A percentile compares a stretch with the other conserved stretches of the same genome.
Evolutionary conservation across 148 eudicot genomes (phyloP).

Genomic region (Dysphania ambrosioides): DNA sequence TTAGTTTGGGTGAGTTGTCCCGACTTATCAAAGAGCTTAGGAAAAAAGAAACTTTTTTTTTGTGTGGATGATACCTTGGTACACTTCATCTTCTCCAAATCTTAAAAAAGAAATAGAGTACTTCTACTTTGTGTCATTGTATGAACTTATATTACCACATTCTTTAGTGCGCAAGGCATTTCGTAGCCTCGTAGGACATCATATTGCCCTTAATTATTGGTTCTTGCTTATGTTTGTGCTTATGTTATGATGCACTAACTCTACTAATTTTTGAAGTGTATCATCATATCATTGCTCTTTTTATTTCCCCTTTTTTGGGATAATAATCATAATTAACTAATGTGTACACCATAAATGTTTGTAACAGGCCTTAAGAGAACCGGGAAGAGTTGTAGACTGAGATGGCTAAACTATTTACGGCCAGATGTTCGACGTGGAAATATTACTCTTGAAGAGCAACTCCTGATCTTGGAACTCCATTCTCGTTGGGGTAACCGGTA

Average conservation of each 20-base stretch:
- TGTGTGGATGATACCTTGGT: constrained; percentile 15
- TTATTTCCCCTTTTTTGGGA: neutral
- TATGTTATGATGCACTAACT: constrained; percentile 28
- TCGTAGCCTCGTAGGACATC: constrained; percentile 9
- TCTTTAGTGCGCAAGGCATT: constrained; percentile 15
- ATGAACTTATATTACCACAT: constrained; percentile 10
- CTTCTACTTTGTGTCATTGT: neutral
- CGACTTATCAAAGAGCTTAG: neutral
- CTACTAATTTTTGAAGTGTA: constrained; percentile 9
- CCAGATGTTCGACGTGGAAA: constrained; percentile 97
- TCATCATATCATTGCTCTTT: neutral
- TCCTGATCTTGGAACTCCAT: constrained; percentile 91
- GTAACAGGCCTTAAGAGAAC: constrained; percentile 73
- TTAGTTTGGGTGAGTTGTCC: constrained; percentile 17
- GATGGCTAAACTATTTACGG: constrained; percentile 92
- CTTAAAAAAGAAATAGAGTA: neutral
- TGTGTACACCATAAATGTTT: neutral
- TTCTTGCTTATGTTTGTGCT: constrained; percentile 24
- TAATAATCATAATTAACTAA: constrained; percentile 4
- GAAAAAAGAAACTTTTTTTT: neutral
- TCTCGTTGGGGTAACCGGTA: constrained; percentile 97
- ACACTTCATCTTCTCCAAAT: constrained; percentile 18
- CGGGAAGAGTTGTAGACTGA: constrained; percentile 88
- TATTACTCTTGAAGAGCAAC: constrained; percentile 91
- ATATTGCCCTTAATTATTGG: constrained; percentile 27